Evolutionary conservation across 352 stramenopile species (phyloP), one percentile per base, ranked within the genome.

Genomic region (Pythium insidiosum): DNA sequence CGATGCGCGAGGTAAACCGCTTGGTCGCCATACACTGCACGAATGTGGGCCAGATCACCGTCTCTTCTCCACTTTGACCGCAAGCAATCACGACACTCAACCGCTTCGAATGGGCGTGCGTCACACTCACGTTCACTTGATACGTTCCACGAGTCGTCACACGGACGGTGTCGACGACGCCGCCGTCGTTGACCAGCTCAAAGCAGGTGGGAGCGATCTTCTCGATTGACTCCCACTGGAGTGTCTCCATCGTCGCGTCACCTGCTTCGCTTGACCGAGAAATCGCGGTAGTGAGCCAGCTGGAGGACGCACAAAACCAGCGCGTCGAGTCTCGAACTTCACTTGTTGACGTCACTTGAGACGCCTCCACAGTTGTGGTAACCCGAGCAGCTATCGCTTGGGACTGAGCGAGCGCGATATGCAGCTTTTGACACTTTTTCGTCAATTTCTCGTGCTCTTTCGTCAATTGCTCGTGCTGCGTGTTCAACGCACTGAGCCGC

Each of bases 61-160:
- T 26, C 7, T n/a, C 36, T 11, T 21, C 9, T 12, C 12, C 20
- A 13, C 21, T 19, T n/a, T 19, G 5, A 4, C 16, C n/a, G 4
- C 31, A 20, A 25, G 13, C 24, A 11, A 66, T 30, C 15, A 42
- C 40, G 12, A 74, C 37, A 2, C 38, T 36, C 23, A 80, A 47
- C 6, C 42, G 30, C 38, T 60, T 53, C 3, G 43, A 53, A 20
- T 34, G 62, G 15, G 60, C 58, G 46, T 79, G 68, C 11, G 50
- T 60, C 35, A 75, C 56, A 28, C 56, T 61, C 12, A 60, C 37
- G 28, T 73, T 79, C 4, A 75, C 43, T 49, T 79, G 64, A 35
- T 79, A 79, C 22, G 58, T 50, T 1, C 68, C 68, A 5, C 37
- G 29, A 15, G 25, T n/a, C 4, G 19, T 26, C 2, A 54, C 12